Base-by-base conservation (phyloP, 305 asterid genomes). In the Fraxinus xanthoxyloides region DNA sequence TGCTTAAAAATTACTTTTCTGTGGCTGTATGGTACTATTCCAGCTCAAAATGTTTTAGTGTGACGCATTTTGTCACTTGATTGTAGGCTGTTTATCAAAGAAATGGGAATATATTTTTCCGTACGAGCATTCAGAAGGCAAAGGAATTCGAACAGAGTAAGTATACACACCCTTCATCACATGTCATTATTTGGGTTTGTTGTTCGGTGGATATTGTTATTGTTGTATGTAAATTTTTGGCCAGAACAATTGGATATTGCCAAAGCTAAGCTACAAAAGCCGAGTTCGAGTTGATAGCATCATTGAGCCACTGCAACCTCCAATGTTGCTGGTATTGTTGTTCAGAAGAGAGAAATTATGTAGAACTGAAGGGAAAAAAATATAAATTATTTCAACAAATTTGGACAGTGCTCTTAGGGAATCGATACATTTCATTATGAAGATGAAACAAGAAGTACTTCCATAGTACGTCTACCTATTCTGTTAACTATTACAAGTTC, bases 71-170 rank as follows among this genome's bases (percentile, higher is more conserved):
- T 67, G 21, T 67, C 38, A 67, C n/a, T 67, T 67, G 3, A 26
- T 12, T 67, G 35, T 74, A 88, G 91, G 82, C 72, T 43, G 91
- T 88, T 72, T 88, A 86, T 81, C 88, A 83, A 82, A 83, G 81
- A 83, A 83, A 85, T 21, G 91, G 87, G 77, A 86, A 88, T 84
- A 72, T 88, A 81, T 80, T 86, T 75, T 88, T 86, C 75, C 87
- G 82, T 24, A 80, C 87, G 40, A 85, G 82, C 78, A 46, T 77
- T 28, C 84, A 82, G 81, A 85, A 85, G 79, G 91, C 85, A 70
- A 86, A 80, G 32, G 69, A 84, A 54, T 79, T 82, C 3, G 87
- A 86, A 51, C 86, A 88, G 77, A 88, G 91, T 88, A 77, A 86
- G 87, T 38, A 31, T 67, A 13, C 38, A 19, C 9, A 1, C 3